Base-by-base conservation (phyloP, 179 eudicot species). In the Drosera spatulata region DNA sequence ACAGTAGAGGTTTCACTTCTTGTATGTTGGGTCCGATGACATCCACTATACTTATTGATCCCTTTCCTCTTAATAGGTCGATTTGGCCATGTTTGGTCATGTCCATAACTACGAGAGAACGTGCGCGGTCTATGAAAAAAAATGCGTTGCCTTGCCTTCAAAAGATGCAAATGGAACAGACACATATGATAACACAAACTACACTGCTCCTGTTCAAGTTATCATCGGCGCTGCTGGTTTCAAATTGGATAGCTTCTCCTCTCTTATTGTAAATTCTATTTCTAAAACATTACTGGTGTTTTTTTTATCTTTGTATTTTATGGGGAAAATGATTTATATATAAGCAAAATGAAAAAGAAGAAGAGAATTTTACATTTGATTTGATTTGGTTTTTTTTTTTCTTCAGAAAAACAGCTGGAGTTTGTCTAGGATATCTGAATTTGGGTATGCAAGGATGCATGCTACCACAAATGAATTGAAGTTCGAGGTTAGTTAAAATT, bases 151-250 rank as follows among this genome's bases (percentile, higher is more conserved):
- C 55, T 79, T 71, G 77, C 97, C 97, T 0, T 62, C 69, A 54
- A 90, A 79, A 78, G 91, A 79, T 65, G 69, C 43, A 37, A 66
- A 63, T 43, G 97, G 87, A 40, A 61, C 83, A 1, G 87, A 87
- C 62, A 83, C 83, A 6, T 84, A 70, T 5, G 76, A 84, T n/a
- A 78, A 73, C 63, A 61, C 65, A 1, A 76, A 84, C 49, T 90
- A 87, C 50, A 60, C 51, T 10, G 95, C 93, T 48, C 97, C 97
- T 3, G 79, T 90, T 73, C 95, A 90, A 2, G 86, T 79, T 57
- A 57, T 90, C 46, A 87, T 90, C 43, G 97, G 97, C 61, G 87
- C 87, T 95, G 97, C 97, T 64, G 97, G 97, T 42, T 90, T 87
- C 73, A 62, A 11, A 46, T 65, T 90, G 71, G 97, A 90, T 66